A percentile compares a stretch with the other conserved stretches of the same genome.
Evolutionary conservation across 2,329 filamentous ascomycete species (phyloP).

Genomic region (Epichloe scottii): DNA sequence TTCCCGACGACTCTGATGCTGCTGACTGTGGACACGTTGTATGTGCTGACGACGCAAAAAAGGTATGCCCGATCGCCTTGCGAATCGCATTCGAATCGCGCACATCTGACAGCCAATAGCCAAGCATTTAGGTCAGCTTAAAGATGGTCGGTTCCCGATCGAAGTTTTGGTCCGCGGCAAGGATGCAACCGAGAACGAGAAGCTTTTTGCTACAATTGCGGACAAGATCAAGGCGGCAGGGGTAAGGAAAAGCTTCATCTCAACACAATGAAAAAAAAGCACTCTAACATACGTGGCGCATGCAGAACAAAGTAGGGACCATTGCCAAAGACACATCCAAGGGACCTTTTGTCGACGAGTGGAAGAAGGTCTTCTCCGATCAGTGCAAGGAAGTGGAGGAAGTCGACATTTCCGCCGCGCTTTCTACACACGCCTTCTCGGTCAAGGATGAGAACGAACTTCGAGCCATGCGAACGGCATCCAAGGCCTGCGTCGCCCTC

Average conservation of each 20-base stretch:
- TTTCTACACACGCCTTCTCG: conserved; percentile 75
- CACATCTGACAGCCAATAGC: conserved; percentile 40
- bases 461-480: conserved; percentile 85
- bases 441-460: conserved; percentile 93
- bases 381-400: conserved; percentile 78
- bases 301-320: conserved; percentile 76
- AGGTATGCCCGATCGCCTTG: conserved; percentile 39
- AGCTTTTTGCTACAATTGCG: conserved; percentile 72
- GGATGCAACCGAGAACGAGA: conserved; percentile 81
- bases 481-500: conserved; percentile 83
- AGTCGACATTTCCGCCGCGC: conserved; percentile 69
- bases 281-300: neutral
- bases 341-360: conserved; percentile 90
- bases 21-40: conserved; percentile 75
- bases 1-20: conserved; percentile 94
- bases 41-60: conserved; percentile 97
- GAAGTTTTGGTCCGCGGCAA: conserved; percentile 89
- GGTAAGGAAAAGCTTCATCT: conserved; percentile 36
- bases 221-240: conserved; percentile 81
- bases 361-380: conserved; percentile 72
- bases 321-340: conserved; percentile 72
- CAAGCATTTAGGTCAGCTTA: conserved; percentile 83
- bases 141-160: conserved; percentile 82
- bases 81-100: neutral
- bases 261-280: neutral